Evolutionary conservation across 257 asterid species (phyloP).

Genomic region (Solanum sejunctum): DNA sequence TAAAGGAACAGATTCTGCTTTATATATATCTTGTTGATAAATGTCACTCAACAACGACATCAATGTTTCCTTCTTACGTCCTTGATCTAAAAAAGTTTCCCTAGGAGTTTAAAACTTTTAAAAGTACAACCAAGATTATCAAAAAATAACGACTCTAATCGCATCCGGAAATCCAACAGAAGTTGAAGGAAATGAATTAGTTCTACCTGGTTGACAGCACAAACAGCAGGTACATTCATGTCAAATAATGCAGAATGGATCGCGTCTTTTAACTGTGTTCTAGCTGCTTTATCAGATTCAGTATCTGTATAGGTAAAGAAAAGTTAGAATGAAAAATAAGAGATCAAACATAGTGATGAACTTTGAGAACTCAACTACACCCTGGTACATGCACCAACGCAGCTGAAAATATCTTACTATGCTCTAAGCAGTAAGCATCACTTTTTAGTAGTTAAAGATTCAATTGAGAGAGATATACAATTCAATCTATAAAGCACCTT

Average conservation of each 20-base stretch:
- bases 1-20: not conserved
- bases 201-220: conserved; percentile 89
- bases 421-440: not conserved
- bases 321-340: not conserved
- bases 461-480: not conserved
- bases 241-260: conserved; percentile 75
- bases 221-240: conserved; percentile 92
- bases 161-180: not conserved
- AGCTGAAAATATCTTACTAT: not conserved
- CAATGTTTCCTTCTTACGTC: not conserved
- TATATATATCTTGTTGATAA: not conserved
- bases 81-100: not conserved
- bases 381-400: not conserved
- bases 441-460: not conserved
- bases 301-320: conserved; percentile 36
- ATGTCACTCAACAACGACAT: not conserved
- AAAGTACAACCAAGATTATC: not conserved
- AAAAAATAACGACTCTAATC: not conserved
- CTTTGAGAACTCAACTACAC: not conserved
- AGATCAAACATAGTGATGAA: not conserved
- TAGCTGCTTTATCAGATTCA: conserved; percentile 58
- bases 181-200: not conserved
- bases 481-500: not conserved
- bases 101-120: not conserved
- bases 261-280: conserved; percentile 71